Conservation (phyloP, 441 rosid genomes). For the Pelargonium cotyledonis region DNA sequence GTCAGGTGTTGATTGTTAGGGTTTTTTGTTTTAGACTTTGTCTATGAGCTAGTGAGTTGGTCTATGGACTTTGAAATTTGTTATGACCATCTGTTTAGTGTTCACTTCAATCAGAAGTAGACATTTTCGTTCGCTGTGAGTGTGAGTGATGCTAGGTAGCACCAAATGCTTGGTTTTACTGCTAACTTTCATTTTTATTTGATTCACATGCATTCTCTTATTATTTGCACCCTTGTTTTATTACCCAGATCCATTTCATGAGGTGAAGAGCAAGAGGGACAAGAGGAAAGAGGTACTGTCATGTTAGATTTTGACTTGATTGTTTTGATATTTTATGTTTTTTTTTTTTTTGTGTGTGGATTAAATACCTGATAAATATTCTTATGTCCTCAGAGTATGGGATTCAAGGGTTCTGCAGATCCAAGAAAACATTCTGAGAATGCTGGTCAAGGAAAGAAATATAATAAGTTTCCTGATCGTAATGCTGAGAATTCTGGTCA, state of each 20-base stretch:
- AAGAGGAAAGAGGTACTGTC: constrained; percentile 78
- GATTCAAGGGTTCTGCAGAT: constrained; percentile 34
- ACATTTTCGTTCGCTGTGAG: not conserved
- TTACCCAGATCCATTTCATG: constrained; percentile 72
- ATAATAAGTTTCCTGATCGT: constrained; percentile 36
- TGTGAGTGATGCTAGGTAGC: not conserved
- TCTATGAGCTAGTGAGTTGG: constrained; percentile 10
- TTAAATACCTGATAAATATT: constrained; percentile 13
- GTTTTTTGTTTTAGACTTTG: constrained; percentile 7
- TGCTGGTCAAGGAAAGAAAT: constrained; percentile 26
- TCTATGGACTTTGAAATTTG: not conserved
- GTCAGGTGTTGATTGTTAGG: not conserved
- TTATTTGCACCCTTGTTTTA: constrained; percentile 18
- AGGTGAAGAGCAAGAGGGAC: constrained; percentile 72
- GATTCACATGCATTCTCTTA: constrained; percentile 7
- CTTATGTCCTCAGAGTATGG: constrained; percentile 42
- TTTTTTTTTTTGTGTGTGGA: not conserved
- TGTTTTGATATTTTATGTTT: too few relatives aligned
- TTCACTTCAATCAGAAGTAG: not conserved
- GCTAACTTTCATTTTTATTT: not conserved
- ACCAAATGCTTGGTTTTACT: too few relatives aligned
- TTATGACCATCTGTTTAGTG: not conserved
- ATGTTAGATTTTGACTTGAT: not conserved
- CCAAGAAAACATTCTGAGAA: constrained; percentile 43
- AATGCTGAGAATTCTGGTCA: constrained; percentile 15